Conservation (phyloP, 768 basidiomycete genomes). For the Floccularia luteovirens region DNA sequence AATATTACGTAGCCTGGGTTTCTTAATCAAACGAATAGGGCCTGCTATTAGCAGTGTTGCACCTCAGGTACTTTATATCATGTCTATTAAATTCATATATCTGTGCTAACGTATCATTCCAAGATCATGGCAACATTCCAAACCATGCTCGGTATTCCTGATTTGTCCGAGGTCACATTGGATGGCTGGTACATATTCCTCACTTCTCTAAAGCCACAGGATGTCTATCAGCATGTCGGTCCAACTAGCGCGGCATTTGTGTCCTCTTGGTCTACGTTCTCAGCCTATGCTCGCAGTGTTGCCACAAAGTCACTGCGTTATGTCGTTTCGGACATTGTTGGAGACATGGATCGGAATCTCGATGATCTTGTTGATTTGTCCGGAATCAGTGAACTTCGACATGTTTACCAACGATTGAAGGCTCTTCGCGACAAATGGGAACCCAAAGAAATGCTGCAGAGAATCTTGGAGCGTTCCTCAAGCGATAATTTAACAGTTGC, state of each 20-base stretch:
- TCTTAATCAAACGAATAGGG: slow-evolving; percentile 64
- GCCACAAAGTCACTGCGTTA: slow-evolving; percentile 60
- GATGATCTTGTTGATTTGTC: slow-evolving; percentile 79
- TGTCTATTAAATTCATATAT: slow-evolving; percentile 1
- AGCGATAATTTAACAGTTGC: slow-evolving; percentile 81
- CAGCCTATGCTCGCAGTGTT: slow-evolving; percentile 35
- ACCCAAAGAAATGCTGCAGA: slow-evolving; percentile 46
- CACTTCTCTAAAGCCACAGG: slow-evolving; percentile 51
- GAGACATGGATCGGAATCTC: slow-evolving; percentile 45
- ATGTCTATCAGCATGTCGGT: slow-evolving; percentile 80
- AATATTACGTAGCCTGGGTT: slow-evolving; percentile 74
- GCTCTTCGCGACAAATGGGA: slow-evolving; percentile 40
- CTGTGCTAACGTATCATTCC: slow-evolving; percentile 1
- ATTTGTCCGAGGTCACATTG: slow-evolving; percentile 73
- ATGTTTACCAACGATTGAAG: slow-evolving; percentile 32
- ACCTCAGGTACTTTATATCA: slow-evolving; percentile 61
- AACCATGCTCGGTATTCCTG: slow-evolving; percentile 70
- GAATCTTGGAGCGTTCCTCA: slow-evolving; percentile 63
- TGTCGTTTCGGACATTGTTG: slow-evolving; percentile 57
- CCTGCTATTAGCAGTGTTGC: slow-evolving; percentile 67
- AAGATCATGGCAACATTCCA: slow-evolving; percentile 97
- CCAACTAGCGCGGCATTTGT: slow-evolving; percentile 83
- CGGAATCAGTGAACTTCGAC: slow-evolving; percentile 56
- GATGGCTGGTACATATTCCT: slow-evolving; percentile 78
- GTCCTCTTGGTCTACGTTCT: slow-evolving; percentile 65